Percentiles rank a stretch among this genome's conserved stretches.
Conservation (phyloP, 2,329 filamentous ascomycete species). For the Hortaea sp. region DNA sequence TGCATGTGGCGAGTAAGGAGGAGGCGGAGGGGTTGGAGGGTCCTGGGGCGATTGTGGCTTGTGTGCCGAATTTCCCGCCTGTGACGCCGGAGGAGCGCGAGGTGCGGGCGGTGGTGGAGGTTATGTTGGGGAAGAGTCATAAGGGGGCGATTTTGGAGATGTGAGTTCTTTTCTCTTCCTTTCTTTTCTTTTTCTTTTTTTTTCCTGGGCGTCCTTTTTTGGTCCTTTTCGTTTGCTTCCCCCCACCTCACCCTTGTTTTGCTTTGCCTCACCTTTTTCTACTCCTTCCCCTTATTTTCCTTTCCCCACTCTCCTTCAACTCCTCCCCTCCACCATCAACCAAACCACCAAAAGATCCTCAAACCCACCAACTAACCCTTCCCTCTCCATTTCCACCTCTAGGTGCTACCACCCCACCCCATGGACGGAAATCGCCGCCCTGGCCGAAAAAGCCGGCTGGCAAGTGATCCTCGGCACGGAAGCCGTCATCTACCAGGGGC, state of each 20-base stretch:
- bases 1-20: constrained; percentile 51
- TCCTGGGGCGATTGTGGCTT: constrained; percentile 60
- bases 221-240: too few relatives aligned
- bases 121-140: constrained; percentile 38
- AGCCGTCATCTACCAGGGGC: constrained; percentile 65
- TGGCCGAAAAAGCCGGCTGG: constrained; percentile 56
- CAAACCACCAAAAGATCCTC: too few relatives aligned
- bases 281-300: too few relatives aligned
- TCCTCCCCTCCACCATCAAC: too few relatives aligned
- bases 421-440: constrained; percentile 54
- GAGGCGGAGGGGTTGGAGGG: constrained; percentile 49
- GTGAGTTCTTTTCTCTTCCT: constrained; percentile 26
- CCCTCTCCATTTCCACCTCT: not conserved
- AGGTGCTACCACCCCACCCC: constrained; percentile 63
- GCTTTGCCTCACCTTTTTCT: too few relatives aligned
- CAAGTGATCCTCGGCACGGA: constrained; percentile 66
- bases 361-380: too few relatives aligned
- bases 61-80: constrained; percentile 68
- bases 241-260: too few relatives aligned
- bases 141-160: constrained; percentile 69
- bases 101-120: constrained; percentile 47
- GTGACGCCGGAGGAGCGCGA: constrained; percentile 51
- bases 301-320: too few relatives aligned
- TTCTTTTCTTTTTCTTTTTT: too few relatives aligned
- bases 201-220: too few relatives aligned